A percentile compares a stretch with the other conserved stretches of the same genome.
phyloP scores from a whole-genome alignment of 805 yeast genomes.

The Wickerhamomyces xylosicus region DNA sequence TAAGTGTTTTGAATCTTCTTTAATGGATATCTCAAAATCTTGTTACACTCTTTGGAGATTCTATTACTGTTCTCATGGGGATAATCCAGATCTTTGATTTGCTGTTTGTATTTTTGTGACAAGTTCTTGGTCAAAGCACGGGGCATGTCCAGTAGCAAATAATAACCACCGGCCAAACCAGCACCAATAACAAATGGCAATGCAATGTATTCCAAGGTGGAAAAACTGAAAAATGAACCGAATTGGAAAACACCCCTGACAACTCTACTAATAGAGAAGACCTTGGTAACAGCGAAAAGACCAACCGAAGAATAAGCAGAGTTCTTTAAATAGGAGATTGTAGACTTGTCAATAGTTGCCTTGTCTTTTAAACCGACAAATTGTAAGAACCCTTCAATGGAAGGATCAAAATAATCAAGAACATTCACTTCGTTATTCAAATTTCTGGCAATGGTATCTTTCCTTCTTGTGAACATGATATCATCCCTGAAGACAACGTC shows the following conservation, averaged over 20 bases:
- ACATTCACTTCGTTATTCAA: constrained; percentile 52
- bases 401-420: constrained; percentile 74
- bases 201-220: constrained; percentile 33
- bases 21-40: constrained; percentile 71
- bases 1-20: constrained; percentile 69
- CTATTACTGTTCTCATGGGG: constrained; percentile 70
- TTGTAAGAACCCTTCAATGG: constrained; percentile 45
- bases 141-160: constrained; percentile 73
- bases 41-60: constrained; percentile 71
- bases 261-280: constrained; percentile 27
- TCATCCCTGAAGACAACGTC: constrained; percentile 58
- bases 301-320: constrained; percentile 19
- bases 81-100: constrained; percentile 62
- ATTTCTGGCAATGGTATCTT: constrained; percentile 49
- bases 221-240: constrained; percentile 27
- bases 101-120: constrained; percentile 56
- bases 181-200: constrained; percentile 43
- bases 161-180: constrained; percentile 44
- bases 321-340: constrained; percentile 16
- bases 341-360: constrained; percentile 12
- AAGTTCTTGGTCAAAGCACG: constrained; percentile 80
- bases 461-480: constrained; percentile 73
- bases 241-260: constrained; percentile 24
- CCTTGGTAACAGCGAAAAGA: constrained; percentile 19
- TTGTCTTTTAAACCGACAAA: constrained; percentile 12